These are phyloP conservation scores for Nowakowskiella sp. DNA, from an alignment of 192 early-diverging fungal genomes.

Conservation along the genomic window DNA sequence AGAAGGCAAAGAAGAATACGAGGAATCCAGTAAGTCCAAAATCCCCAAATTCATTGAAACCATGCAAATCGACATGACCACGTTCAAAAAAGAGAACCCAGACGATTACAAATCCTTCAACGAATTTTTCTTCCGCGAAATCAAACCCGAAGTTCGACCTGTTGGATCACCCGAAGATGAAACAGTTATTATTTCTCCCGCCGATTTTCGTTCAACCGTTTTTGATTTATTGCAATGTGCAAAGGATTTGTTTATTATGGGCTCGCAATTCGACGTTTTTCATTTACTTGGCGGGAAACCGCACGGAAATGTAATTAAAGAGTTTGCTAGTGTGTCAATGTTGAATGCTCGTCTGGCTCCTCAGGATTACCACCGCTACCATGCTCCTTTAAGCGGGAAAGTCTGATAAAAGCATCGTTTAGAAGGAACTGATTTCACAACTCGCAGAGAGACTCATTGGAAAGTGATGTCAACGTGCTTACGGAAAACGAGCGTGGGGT, in stretches of 20 bases:
- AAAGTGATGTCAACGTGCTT: conserved; percentile 2
- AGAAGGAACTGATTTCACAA: no score
- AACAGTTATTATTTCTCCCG: conserved; percentile 1
- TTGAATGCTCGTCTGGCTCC: conserved; percentile 6
- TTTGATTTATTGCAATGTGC: not conserved
- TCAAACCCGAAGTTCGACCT: conserved; percentile 5
- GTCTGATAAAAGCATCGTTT: no score
- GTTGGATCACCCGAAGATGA: not conserved
- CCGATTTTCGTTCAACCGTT: conserved; percentile 7
- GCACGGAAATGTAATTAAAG: no score
- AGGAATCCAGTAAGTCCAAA: no score
- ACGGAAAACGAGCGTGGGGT: conserved; percentile 9
- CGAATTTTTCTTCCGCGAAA: conserved; percentile 11
- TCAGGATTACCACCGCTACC: conserved; percentile 14
- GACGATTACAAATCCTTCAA: conserved; percentile 15
- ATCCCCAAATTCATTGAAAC: no score
- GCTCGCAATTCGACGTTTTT: conserved; percentile 1
- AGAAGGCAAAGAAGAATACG: no score
- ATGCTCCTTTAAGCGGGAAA: conserved; percentile 3
- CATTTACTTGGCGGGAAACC: not conserved
- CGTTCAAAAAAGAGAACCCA: no score
- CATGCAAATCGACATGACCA: no score
- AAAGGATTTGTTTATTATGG: conserved; percentile 9
- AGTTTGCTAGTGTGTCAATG: no score
- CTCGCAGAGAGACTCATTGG: no score